Evolutionary conservation across 805 yeast genomes (phyloP).

Genomic region (Torulaspora gathmanii): DNA sequence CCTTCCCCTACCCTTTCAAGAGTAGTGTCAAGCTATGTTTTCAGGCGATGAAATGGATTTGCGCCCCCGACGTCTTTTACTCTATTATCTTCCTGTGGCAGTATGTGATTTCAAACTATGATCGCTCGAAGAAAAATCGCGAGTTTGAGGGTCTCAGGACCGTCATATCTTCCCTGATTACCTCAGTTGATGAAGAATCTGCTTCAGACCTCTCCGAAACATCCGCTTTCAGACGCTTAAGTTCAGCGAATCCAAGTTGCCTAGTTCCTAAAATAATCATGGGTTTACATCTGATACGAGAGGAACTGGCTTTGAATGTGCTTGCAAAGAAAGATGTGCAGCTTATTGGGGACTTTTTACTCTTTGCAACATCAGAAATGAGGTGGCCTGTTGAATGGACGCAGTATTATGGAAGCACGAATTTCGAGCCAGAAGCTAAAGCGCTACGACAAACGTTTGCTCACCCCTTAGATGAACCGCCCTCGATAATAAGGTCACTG

Average conservation of each 20-base stretch:
- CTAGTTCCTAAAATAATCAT: constrained; percentile 58
- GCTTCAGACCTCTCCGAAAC: constrained; percentile 6
- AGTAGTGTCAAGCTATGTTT: constrained; percentile 17
- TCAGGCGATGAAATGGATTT: constrained; percentile 20
- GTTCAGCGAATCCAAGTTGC: constrained; percentile 39
- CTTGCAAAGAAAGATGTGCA: constrained; percentile 37
- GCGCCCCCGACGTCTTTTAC: constrained; percentile 14
- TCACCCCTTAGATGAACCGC: constrained; percentile 35
- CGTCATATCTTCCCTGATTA: constrained; percentile 12
- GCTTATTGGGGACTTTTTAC: constrained; percentile 50
- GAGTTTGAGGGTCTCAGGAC: constrained; percentile 10
- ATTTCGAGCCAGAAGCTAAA: not conserved
- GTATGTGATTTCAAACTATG: constrained; percentile 2
- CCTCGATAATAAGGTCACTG: constrained; percentile 41
- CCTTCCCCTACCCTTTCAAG: constrained; percentile 14
- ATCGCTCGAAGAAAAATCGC: not conserved
- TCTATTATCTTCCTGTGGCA: constrained; percentile 27
- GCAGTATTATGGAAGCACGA: constrained; percentile 42
- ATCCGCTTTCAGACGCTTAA: constrained; percentile 18
- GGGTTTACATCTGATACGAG: constrained; percentile 70
- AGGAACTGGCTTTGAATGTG: constrained; percentile 62
- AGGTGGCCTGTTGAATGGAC: constrained; percentile 71
- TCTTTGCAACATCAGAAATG: constrained; percentile 61
- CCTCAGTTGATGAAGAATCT: not conserved
- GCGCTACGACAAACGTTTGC: constrained; percentile 17